phyloP scores from a whole-genome alignment of 2,329 filamentous ascomycete species.

The Hypoxylon sp. region DNA sequence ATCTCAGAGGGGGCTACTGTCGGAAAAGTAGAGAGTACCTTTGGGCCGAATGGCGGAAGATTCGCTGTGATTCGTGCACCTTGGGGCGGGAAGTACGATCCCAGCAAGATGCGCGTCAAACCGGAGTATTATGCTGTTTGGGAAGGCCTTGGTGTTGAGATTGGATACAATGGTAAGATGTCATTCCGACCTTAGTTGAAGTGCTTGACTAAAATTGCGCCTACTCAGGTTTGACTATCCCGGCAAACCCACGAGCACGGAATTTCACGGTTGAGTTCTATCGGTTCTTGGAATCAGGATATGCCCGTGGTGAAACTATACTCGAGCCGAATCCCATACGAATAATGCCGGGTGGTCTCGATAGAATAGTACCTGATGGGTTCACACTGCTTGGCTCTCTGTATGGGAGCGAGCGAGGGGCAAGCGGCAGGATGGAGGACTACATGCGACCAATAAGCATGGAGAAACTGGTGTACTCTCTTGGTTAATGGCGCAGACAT shows the following conservation, averaged over 20 bases:
- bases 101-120: slow-evolving; percentile 1
- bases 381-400: slow-evolving; percentile 20
- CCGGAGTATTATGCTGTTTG: slow-evolving; percentile 4
- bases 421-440: slow-evolving; percentile 6
- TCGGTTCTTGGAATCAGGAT: not conserved
- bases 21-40: slow-evolving; percentile 3
- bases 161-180: not conserved
- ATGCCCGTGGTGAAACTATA: not conserved
- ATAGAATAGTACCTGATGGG: slow-evolving; percentile 18
- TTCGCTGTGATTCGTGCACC: slow-evolving; percentile 6
- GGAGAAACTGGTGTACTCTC: slow-evolving; percentile 25
- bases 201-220: not conserved
- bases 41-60: not conserved
- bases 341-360: slow-evolving; percentile 24
- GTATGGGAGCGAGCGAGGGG: not conserved
- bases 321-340: slow-evolving; percentile 23
- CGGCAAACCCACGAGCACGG: slow-evolving; percentile 4
- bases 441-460: slow-evolving; percentile 26
- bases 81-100: not conserved
- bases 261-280: slow-evolving; percentile 12
- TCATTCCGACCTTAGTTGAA: not conserved
- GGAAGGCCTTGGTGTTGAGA: slow-evolving; percentile 15
- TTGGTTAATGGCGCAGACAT: not conserved
- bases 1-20: slow-evolving; percentile 9
- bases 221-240: not conserved